Evolutionary conservation across 768 basidiomycete species (phyloP).

Genomic region (Boletus pseudopeckii): DNA sequence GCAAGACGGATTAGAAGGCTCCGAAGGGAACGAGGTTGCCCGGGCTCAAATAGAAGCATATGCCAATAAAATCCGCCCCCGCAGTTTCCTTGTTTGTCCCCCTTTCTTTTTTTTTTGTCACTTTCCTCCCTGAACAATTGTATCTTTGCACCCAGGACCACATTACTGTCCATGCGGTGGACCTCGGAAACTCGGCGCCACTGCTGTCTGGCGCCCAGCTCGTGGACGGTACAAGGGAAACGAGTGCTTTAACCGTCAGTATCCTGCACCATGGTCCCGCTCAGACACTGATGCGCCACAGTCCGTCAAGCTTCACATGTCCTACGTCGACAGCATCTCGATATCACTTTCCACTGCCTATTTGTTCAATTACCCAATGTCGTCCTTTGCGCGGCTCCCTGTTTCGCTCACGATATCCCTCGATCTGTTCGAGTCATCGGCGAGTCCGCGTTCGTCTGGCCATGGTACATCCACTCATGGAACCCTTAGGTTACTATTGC

Average conservation of each 20-base stretch:
- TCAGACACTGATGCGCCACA: slow-evolving; percentile 33
- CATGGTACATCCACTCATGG: not conserved
- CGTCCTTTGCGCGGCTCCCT: slow-evolving; percentile 78
- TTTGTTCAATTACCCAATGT: slow-evolving; percentile 81
- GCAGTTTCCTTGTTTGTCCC: slow-evolving; percentile 58
- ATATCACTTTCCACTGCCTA: slow-evolving; percentile 81
- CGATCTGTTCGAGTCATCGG: slow-evolving; percentile 67
- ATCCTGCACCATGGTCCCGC: not conserved
- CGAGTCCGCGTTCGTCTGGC: slow-evolving; percentile 31
- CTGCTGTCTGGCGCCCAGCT: slow-evolving; percentile 67
- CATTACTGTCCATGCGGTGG: slow-evolving; percentile 80
- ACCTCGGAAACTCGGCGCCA: slow-evolving; percentile 81
- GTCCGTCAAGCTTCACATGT: slow-evolving; percentile 81
- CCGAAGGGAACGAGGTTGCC: slow-evolving; percentile 81
- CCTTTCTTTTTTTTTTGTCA: not conserved
- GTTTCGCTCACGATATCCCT: slow-evolving; percentile 78
- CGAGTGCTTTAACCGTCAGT: slow-evolving; percentile 31
- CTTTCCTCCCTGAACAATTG: slow-evolving; percentile 1
- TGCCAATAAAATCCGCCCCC: slow-evolving; percentile 73
- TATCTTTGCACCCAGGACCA: slow-evolving; percentile 56
- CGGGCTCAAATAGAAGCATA: slow-evolving; percentile 76
- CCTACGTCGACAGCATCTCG: slow-evolving; percentile 80
- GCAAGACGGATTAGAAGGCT: slow-evolving; percentile 62
- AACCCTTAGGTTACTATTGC: slow-evolving; percentile 53
- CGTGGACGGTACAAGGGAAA: slow-evolving; percentile 12